Conservation (phyloP, 306 rosid genomes). For the Vigna mungo region DNA sequence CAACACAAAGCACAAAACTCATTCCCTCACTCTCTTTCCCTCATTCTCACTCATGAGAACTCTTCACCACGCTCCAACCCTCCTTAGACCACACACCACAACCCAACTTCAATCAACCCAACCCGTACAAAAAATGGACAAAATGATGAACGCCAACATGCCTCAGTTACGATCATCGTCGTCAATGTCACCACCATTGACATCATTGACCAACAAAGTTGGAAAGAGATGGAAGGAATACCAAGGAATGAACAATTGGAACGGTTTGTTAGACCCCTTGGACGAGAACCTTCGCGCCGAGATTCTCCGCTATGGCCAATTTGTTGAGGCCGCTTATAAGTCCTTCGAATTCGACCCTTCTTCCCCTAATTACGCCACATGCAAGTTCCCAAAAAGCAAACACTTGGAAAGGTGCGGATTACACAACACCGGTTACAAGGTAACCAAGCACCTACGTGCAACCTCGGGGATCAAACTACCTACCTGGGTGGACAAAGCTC, state of each 20-base stretch:
- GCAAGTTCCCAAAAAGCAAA: slow-evolving; percentile 48
- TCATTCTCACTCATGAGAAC: too few relatives aligned
- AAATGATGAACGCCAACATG: too few relatives aligned
- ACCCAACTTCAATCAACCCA: too few relatives aligned
- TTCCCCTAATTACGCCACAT: slow-evolving; percentile 59
- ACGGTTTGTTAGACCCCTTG: slow-evolving; percentile 73
- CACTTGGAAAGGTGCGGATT: slow-evolving; percentile 52
- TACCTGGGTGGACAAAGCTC: slow-evolving; percentile 56
- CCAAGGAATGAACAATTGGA: slow-evolving; percentile 73
- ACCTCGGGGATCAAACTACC: slow-evolving; percentile 69
- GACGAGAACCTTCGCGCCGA: slow-evolving; percentile 65
- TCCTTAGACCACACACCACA: too few relatives aligned
- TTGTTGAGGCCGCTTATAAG: slow-evolving; percentile 66
- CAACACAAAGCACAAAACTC: too few relatives aligned
- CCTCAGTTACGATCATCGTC: too few relatives aligned
- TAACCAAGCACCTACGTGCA: slow-evolving; percentile 68
- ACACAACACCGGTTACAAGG: slow-evolving; percentile 60
- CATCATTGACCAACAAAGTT: too few relatives aligned
- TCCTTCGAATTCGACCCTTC: slow-evolving; percentile 74
- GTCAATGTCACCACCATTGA: too few relatives aligned
- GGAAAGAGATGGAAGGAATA: slow-evolving; percentile 52
- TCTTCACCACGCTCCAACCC: too few relatives aligned
- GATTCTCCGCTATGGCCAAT: slow-evolving; percentile 72
- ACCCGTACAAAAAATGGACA: too few relatives aligned
- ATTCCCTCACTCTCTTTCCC: too few relatives aligned